phyloP scores from a whole-genome alignment of 2,329 filamentous ascomycete genomes.

The Penicillium aurantiogriseum region DNA sequence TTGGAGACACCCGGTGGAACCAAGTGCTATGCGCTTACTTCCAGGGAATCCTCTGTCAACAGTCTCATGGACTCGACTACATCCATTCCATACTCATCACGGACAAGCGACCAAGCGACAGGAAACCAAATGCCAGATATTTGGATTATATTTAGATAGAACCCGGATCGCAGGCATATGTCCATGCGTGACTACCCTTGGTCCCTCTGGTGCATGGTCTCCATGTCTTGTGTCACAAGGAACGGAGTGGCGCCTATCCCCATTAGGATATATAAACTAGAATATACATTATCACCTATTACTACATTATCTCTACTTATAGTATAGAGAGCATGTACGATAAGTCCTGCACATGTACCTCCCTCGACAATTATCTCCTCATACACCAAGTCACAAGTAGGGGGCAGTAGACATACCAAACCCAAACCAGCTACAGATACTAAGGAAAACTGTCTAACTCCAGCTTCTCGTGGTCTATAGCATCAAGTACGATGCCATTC shows the following conservation, averaged over 20 bases:
- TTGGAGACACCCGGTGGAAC: background rate
- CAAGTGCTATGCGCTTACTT: background rate
- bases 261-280: background rate
- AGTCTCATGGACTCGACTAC: background rate
- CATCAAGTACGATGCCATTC: background rate
- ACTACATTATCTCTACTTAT: background rate
- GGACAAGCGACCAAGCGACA: background rate
- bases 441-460: background rate
- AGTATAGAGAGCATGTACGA: background rate
- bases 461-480: background rate
- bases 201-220: background rate
- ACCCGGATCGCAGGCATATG: background rate
- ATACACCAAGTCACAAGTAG: too few species aligned
- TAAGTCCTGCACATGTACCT: background rate
- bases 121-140: too few species aligned
- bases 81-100: background rate
- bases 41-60: background rate
- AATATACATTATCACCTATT: background rate
- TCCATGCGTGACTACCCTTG: too few species aligned
- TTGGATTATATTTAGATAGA: background rate
- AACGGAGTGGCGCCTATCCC: background rate
- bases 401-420: background rate
- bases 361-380: background rate
- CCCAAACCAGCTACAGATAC: background rate
- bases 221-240: background rate